These are phyloP conservation scores for Kwoniella europaea DNA, from an alignment of 768 basidiomycete genomes.

Conservation along the genomic window DNA sequence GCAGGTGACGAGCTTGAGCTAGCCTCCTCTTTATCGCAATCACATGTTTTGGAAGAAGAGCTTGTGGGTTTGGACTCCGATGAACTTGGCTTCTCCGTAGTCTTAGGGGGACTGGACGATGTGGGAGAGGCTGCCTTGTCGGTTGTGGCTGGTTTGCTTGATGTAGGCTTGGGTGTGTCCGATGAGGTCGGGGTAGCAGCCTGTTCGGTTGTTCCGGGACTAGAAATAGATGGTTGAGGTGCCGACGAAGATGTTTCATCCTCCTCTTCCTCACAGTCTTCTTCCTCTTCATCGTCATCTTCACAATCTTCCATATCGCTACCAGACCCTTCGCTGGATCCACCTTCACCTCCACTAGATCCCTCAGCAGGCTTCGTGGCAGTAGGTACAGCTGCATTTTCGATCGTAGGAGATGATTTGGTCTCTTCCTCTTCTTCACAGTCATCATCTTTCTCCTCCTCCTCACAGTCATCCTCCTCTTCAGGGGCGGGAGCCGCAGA, in stretches of 20 bases:
- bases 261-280: slow-evolving; percentile 8
- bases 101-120: neutral
- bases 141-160: neutral
- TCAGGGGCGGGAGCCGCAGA: neutral
- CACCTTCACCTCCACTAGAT: slow-evolving; percentile 3
- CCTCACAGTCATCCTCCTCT: slow-evolving; percentile 8
- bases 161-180: neutral
- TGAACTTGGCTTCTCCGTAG: neutral
- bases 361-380: neutral
- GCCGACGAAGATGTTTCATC: neutral
- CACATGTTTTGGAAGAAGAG: neutral
- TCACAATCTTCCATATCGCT: slow-evolving; percentile 5
- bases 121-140: neutral
- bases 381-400: neutral
- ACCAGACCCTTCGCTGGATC: neutral
- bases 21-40: neutral
- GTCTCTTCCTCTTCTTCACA: neutral
- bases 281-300: slow-evolving; percentile 5
- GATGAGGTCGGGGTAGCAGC: slow-evolving; percentile 9
- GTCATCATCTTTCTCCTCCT: neutral
- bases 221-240: neutral
- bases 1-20: neutral
- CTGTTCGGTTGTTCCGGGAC: neutral
- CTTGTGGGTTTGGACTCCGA: neutral
- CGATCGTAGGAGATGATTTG: neutral